phyloP scores from a whole-genome alignment of 345 rosid species.

The Mercurialis annua region DNA sequence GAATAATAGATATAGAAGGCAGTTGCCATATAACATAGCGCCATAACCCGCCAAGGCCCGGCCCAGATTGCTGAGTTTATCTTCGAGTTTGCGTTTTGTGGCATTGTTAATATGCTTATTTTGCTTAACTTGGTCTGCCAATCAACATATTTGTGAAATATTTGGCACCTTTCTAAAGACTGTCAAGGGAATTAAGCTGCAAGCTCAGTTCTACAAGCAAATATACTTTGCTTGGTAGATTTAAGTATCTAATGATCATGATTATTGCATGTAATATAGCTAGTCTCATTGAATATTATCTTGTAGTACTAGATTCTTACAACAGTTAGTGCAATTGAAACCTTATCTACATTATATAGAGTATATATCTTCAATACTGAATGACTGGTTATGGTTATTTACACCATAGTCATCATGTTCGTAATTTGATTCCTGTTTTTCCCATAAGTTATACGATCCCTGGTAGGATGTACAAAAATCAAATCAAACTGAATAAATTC shows the following conservation, averaged over 20 bases:
- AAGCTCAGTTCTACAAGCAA: background rate
- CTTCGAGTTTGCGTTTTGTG: too few species aligned
- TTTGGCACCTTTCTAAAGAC: background rate
- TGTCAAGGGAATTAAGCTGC: slow-evolving; percentile 8
- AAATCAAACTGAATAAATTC: too few species aligned
- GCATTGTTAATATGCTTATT: too few species aligned
- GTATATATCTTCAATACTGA: background rate
- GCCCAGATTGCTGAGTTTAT: too few species aligned
- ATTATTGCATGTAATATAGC: background rate
- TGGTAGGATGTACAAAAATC: background rate
- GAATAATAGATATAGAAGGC: background rate
- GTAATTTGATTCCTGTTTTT: background rate
- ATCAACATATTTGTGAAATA: too few species aligned
- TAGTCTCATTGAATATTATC: too few species aligned
- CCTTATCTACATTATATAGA: background rate
- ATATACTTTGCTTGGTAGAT: background rate
- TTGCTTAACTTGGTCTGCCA: too few species aligned
- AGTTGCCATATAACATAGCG: background rate
- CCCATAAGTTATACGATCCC: slow-evolving; percentile 4
- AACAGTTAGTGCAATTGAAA: background rate
- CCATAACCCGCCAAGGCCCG: background rate
- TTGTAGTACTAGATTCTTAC: background rate
- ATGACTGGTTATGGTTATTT: background rate
- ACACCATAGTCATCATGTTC: background rate
- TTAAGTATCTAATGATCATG: background rate